A percentile compares a stretch with the other conserved stretches of the same genome.
phyloP scores from a whole-genome alignment of 345 rosid species.

The Mallotus nudiflorus region DNA sequence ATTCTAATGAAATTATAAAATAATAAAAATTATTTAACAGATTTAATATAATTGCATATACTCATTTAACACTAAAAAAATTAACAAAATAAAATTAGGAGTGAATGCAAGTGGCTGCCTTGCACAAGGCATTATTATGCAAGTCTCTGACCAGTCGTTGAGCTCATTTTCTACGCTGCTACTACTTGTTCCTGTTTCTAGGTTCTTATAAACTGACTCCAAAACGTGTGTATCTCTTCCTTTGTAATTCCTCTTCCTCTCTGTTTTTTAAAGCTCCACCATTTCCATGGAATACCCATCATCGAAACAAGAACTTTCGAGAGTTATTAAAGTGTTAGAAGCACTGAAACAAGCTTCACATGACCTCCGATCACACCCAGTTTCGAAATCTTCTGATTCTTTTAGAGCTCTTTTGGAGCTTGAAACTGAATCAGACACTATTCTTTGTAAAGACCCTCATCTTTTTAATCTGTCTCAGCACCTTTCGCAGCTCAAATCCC shows the following conservation, averaged over 20 bases:
- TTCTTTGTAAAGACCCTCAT: conserved; percentile 54
- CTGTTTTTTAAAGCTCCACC: too few species aligned
- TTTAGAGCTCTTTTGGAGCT: conserved; percentile 63
- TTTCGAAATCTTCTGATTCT: conserved; percentile 29
- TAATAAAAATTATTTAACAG: too few species aligned
- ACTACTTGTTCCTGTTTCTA: not conserved
- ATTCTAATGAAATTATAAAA: too few species aligned
- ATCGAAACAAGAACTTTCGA: conserved; percentile 23
- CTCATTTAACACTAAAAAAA: too few species aligned
- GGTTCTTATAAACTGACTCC: too few species aligned
- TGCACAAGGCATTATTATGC: too few species aligned
- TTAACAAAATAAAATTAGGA: too few species aligned
- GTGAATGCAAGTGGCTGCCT: too few species aligned
- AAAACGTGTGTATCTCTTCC: too few species aligned
- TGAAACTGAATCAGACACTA: conserved; percentile 48
- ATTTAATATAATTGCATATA: too few species aligned
- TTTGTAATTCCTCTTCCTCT: too few species aligned
- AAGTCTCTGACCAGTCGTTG: conserved; percentile 20
- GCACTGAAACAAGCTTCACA: conserved; percentile 69
- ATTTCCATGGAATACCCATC: conserved; percentile 19
- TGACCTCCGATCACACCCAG: conserved; percentile 49
- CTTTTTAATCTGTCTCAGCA: conserved; percentile 50
- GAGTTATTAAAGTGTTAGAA: conserved; percentile 49
- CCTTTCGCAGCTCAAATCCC: conserved; percentile 47
- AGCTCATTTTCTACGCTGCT: not conserved